Conservation (phyloP, 2,329 filamentous ascomycete species). For the Talaromyces sp. region DNA sequence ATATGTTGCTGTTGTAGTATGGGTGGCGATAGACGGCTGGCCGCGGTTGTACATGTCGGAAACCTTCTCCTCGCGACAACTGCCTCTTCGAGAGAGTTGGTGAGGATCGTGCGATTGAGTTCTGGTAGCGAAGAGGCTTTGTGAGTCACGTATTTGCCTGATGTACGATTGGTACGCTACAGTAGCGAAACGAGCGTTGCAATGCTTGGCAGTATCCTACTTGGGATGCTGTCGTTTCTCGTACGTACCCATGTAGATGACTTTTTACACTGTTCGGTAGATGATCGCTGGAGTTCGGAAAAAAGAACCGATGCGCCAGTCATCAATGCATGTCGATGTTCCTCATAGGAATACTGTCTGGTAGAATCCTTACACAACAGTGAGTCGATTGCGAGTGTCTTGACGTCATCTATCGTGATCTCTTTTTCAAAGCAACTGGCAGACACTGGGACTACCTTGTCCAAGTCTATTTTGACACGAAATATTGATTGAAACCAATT, state of each 20-base stretch:
- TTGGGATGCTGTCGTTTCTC: background rate
- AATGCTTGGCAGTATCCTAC: background rate
- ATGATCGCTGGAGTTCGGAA: background rate
- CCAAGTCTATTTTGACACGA: too few species aligned
- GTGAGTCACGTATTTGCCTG: background rate
- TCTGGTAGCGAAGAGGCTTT: background rate
- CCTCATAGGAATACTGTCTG: background rate
- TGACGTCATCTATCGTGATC: background rate
- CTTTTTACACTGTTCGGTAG: background rate
- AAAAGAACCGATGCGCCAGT: background rate
- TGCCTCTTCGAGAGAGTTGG: background rate
- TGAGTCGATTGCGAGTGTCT: background rate
- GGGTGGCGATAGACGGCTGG: background rate
- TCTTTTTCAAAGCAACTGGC: background rate
- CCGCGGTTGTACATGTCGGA: background rate
- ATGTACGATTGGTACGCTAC: background rate
- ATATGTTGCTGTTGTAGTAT: background rate
- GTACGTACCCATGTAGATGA: background rate
- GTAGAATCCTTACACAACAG: too few species aligned
- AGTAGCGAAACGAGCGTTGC: background rate
- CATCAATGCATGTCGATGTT: background rate
- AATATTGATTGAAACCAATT: too few species aligned
- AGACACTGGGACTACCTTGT: background rate
- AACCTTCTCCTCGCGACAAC: background rate
- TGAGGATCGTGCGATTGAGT: background rate